A percentile compares a stretch with the other conserved stretches of the same genome.
Conservation (phyloP, 306 rosid species). For the Quillaja saponaria region DNA sequence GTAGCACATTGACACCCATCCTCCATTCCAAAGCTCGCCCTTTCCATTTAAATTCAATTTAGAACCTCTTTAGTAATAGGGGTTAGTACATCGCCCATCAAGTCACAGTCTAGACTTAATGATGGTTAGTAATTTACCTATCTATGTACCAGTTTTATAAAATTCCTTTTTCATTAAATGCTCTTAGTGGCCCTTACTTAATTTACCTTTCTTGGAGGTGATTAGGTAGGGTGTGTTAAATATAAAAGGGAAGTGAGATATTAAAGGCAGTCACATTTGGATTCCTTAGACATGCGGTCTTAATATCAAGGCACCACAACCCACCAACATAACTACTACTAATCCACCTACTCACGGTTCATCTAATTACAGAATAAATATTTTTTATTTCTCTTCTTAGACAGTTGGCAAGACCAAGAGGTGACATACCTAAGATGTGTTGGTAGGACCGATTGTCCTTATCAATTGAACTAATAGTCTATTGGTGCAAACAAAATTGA, state of each 20-base stretch:
- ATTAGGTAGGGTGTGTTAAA: slow-evolving; percentile 24
- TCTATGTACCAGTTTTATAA: neutral
- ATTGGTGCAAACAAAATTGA: no score
- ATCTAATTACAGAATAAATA: neutral
- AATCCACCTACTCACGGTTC: slow-evolving; percentile 8
- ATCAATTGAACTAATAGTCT: no score
- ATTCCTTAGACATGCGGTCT: slow-evolving; percentile 7
- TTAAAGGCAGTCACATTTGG: slow-evolving; percentile 3
- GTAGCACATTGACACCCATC: no score
- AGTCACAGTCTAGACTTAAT: no score
- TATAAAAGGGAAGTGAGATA: neutral
- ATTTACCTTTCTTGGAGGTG: neutral
- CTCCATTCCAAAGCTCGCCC: no score
- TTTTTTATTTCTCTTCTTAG: neutral
- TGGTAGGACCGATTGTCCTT: no score
- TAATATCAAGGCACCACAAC: slow-evolving; percentile 7
- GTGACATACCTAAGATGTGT: no score
- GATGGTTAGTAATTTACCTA: no score
- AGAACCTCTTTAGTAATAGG: no score
- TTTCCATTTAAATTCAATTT: no score
- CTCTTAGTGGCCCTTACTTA: slow-evolving; percentile 18
- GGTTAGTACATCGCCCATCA: no score
- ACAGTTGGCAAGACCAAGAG: neutral
- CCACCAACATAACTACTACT: slow-evolving; percentile 18
- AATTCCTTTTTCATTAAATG: slow-evolving; percentile 27